Evolutionary conservation across 768 basidiomycete species (phyloP).

Genomic region (Tylopilus subfusipes): DNA sequence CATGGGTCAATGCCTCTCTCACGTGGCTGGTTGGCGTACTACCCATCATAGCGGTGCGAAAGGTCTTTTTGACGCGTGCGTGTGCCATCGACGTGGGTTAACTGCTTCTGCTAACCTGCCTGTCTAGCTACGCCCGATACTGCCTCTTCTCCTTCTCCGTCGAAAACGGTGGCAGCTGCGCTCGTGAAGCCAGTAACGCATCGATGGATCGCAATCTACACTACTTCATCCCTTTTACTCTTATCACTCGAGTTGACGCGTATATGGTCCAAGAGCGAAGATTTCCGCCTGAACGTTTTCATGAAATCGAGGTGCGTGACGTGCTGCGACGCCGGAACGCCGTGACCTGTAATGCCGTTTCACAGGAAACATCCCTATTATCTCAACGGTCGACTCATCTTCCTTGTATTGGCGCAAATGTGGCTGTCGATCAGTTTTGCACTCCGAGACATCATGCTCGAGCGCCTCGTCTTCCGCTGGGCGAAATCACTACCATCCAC

Average conservation of each 20-base stretch:
- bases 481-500: slow-evolving; percentile 12
- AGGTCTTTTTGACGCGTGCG: slow-evolving; percentile 58
- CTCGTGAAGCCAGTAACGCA: slow-evolving; percentile 45
- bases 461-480: slow-evolving; percentile 55
- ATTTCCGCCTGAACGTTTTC: slow-evolving; percentile 51
- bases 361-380: slow-evolving; percentile 73
- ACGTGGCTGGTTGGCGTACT: slow-evolving; percentile 53
- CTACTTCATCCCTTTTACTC: slow-evolving; percentile 43
- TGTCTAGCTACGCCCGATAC: slow-evolving; percentile 43
- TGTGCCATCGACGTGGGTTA: slow-evolving; percentile 1
- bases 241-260: slow-evolving; percentile 43
- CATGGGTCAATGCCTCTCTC: slow-evolving; percentile 38
- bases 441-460: slow-evolving; percentile 58
- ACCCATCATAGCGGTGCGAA: slow-evolving; percentile 56
- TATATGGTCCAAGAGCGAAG: slow-evolving; percentile 27
- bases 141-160: slow-evolving; percentile 56
- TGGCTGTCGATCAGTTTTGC: slow-evolving; percentile 45
- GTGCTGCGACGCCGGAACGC: not conserved
- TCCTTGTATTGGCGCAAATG: slow-evolving; percentile 53
- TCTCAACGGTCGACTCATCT: slow-evolving; percentile 65
- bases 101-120: not conserved
- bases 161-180: slow-evolving; percentile 43
- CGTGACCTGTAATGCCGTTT: not conserved
- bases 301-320: slow-evolving; percentile 60
- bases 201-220: slow-evolving; percentile 45